phyloP scores from a whole-genome alignment of 805 yeast genomes.

The Wickerhamiella azymoides region DNA sequence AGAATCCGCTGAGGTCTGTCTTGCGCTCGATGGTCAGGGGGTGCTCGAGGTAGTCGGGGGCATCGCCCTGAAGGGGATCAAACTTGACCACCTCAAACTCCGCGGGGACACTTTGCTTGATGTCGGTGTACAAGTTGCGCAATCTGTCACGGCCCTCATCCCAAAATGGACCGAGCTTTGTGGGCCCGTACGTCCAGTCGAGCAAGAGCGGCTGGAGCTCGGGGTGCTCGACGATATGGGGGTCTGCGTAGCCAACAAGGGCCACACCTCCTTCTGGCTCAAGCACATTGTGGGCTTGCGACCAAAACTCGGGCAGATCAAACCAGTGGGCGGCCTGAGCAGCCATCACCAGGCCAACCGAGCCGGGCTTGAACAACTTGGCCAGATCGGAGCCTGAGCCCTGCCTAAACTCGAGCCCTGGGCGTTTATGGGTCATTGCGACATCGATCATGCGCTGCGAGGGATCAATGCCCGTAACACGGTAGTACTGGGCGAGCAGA shows the following conservation, averaged over 20 bases:
- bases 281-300: slow-evolving; percentile 36
- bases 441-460: slow-evolving; percentile 43
- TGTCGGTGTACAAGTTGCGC: slow-evolving; percentile 31
- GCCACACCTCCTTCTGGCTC: slow-evolving; percentile 55
- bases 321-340: slow-evolving; percentile 85
- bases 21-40: slow-evolving; percentile 17
- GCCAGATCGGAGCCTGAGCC: slow-evolving; percentile 19
- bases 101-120: slow-evolving; percentile 29
- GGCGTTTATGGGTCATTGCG: slow-evolving; percentile 25
- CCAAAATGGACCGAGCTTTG: slow-evolving; percentile 48
- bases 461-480: slow-evolving; percentile 40
- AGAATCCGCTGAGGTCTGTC: slow-evolving; percentile 32
- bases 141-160: slow-evolving; percentile 65
- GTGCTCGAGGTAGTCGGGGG: slow-evolving; percentile 9
- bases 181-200: slow-evolving; percentile 38
- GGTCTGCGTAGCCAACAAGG: slow-evolving; percentile 71
- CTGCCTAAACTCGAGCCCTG: slow-evolving; percentile 8
- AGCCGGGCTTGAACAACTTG: slow-evolving; percentile 17
- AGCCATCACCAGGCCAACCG: slow-evolving; percentile 53
- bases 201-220: slow-evolving; percentile 40
- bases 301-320: slow-evolving; percentile 39
- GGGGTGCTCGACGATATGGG: slow-evolving; percentile 36
- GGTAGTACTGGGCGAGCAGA: slow-evolving; percentile 33
- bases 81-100: slow-evolving; percentile 22
- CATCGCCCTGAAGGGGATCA: slow-evolving; percentile 3